These are phyloP conservation scores for Lavandula angustifolia DNA, from an alignment of 257 asterid genomes.

Conservation along the genomic window DNA sequence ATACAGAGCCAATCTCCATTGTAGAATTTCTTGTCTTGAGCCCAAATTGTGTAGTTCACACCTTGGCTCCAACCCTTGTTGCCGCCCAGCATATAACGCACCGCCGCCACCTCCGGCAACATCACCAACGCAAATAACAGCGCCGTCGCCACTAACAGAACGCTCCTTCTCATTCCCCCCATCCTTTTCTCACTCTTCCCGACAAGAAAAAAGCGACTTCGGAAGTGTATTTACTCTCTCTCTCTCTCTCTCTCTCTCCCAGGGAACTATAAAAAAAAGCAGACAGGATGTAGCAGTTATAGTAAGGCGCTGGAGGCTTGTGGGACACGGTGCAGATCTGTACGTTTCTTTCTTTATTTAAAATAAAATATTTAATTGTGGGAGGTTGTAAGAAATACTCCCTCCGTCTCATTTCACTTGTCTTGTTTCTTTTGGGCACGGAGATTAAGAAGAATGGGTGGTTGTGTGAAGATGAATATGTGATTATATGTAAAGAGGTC, in stretches of 20 bases:
- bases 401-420: no score
- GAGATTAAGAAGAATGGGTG: no score
- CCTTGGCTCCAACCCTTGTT: conserved; percentile 49
- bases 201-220: background rate
- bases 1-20: conserved; percentile 75
- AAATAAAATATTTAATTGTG: conserved; percentile 5
- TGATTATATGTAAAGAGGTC: no score
- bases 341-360: background rate
- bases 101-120: conserved; percentile 60
- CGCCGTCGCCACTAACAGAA: conserved; percentile 41
- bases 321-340: conserved; percentile 39
- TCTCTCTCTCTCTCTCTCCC: conserved; percentile 19
- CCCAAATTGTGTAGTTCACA: conserved; percentile 66
- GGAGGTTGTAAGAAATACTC: conserved; percentile 7
- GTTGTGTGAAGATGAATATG: no score
- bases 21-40: conserved; percentile 53
- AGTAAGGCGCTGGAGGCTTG: conserved; percentile 30
- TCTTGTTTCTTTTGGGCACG: no score
- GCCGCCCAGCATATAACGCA: conserved; percentile 52
- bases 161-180: conserved; percentile 35
- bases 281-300: conserved; percentile 14
- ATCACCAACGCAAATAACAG: conserved; percentile 47
- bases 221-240: background rate
- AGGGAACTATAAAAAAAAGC: conserved; percentile 17
- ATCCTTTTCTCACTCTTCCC: background rate